Percentiles rank a stretch among this genome's conserved stretches.
These are phyloP conservation scores for Apophysomyces trapeziformis DNA, from an alignment of 371 early-diverging fungal genomes.

Conservation along the genomic window DNA sequence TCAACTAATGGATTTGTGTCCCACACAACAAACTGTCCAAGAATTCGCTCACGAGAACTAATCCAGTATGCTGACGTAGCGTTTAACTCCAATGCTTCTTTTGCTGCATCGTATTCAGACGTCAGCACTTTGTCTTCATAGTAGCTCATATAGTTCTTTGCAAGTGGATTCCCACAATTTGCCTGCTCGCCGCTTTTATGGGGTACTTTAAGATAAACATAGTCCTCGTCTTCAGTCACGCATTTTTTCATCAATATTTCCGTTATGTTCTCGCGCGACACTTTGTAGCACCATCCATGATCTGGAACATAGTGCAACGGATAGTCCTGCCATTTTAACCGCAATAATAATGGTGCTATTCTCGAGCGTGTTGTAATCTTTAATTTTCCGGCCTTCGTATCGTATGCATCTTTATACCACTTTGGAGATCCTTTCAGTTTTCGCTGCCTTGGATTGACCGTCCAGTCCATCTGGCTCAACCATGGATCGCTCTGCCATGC, in stretches of 20 bases:
- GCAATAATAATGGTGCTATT: constrained; percentile 81
- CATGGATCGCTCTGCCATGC: constrained; percentile 73
- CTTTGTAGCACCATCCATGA: constrained; percentile 86
- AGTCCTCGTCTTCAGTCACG: constrained; percentile 39
- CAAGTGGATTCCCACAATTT: constrained; percentile 88
- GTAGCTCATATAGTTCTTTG: constrained; percentile 76
- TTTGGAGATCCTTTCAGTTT: constrained; percentile 76
- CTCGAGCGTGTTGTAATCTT: constrained; percentile 76
- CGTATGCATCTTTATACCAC: constrained; percentile 89
- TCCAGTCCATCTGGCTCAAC: constrained; percentile 91
- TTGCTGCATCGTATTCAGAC: constrained; percentile 74
- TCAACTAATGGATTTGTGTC: constrained; percentile 42
- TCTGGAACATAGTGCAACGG: constrained; percentile 73
- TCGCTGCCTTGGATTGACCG: constrained; percentile 47
- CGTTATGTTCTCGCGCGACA: constrained; percentile 30
- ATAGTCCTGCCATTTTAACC: constrained; percentile 82
- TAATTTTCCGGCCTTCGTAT: constrained; percentile 54
- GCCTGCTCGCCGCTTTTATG: constrained; percentile 85
- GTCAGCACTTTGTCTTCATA: constrained; percentile 84
- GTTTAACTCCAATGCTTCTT: constrained; percentile 79
- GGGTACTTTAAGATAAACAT: constrained; percentile 77
- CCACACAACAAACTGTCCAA: constrained; percentile 88
- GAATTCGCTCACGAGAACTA: constrained; percentile 82
- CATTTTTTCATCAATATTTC: constrained; percentile 21
- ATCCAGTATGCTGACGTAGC: constrained; percentile 93